phyloP scores from a whole-genome alignment of 2,329 filamentous ascomycete species.

The Pseudopithomyces chartarum region DNA sequence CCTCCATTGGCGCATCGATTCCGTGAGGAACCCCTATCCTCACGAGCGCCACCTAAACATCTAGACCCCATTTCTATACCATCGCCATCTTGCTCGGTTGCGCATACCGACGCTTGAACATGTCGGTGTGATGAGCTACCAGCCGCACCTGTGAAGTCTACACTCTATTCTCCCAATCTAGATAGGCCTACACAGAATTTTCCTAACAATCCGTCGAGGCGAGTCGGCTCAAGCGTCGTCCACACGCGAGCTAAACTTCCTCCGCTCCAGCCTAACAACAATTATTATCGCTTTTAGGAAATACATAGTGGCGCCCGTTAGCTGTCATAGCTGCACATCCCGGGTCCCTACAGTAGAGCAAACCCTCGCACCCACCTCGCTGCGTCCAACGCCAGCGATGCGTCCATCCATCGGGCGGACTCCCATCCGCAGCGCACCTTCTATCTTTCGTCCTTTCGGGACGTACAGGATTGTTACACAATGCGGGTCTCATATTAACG shows the following conservation, averaged over 20 bases:
- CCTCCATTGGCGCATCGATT: not conserved
- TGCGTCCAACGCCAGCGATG: not conserved
- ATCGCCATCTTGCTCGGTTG: not conserved
- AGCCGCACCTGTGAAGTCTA: no score
- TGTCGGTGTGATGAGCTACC: no score
- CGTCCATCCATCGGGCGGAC: not conserved
- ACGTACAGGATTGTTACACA: not conserved
- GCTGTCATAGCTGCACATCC: not conserved
- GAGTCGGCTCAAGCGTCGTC: no score
- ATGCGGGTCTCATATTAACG: not conserved
- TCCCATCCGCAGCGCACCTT: not conserved
- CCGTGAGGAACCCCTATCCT: not conserved
- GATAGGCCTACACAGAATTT: no score
- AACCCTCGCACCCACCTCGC: no score
- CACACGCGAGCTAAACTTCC: no score
- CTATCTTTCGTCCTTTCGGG: slow-evolving; percentile 3
- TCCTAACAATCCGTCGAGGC: no score
- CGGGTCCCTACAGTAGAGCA: no score
- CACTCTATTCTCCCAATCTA: no score
- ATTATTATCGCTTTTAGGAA: slow-evolving; percentile 4
- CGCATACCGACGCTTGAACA: no score
- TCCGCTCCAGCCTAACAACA: not conserved
- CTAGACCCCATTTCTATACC: not conserved
- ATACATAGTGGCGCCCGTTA: not conserved
- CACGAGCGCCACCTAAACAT: slow-evolving; percentile 1